Percentiles rank a stretch among this genome's conserved stretches.
These are phyloP conservation scores for Tolypocladium ovalisporum DNA, from an alignment of 2,329 filamentous ascomycete genomes.

Conservation along the genomic window DNA sequence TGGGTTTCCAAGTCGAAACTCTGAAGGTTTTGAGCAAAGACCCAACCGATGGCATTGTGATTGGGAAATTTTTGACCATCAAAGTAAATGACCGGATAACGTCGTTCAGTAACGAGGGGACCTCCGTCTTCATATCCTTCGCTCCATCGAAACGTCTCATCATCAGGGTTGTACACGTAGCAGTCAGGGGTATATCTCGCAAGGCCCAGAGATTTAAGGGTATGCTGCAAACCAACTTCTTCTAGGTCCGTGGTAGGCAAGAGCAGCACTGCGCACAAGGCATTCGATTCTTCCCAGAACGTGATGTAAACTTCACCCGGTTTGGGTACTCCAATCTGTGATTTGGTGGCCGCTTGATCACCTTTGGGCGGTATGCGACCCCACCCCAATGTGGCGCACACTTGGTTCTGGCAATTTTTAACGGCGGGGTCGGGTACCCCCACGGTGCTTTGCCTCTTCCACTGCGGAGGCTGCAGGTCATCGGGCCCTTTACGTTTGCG, in stretches of 20 bases:
- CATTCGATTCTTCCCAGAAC: conserved; percentile 4
- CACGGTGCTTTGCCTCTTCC: neutral
- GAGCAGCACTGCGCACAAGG: conserved; percentile 4
- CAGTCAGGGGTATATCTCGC: neutral
- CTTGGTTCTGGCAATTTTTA: neutral
- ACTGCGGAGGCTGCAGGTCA: neutral
- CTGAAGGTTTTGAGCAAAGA: conserved; percentile 7
- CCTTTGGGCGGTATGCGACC: neutral
- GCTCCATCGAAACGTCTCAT: conserved; percentile 1
- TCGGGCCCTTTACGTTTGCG: neutral
- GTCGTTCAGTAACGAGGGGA: conserved; percentile 2
- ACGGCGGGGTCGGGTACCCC: neutral
- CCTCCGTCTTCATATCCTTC: conserved; percentile 5
- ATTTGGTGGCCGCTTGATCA: neutral
- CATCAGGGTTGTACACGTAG: conserved; percentile 1
- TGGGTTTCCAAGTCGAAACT: conserved; percentile 1
- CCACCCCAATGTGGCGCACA: neutral
- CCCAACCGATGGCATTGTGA: conserved; percentile 10
- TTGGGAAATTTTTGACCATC: conserved; percentile 8
- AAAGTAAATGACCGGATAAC: conserved; percentile 11
- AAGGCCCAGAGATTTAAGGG: conserved; percentile 1
- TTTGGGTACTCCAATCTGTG: neutral
- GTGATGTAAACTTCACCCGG: conserved; percentile 1
- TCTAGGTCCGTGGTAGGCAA: neutral
- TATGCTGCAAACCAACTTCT: conserved; percentile 1